Percentiles rank a stretch among this genome's conserved stretches.
These are phyloP conservation scores for Plantago major DNA, from an alignment of 257 asterid species.

Conservation along the genomic window DNA sequence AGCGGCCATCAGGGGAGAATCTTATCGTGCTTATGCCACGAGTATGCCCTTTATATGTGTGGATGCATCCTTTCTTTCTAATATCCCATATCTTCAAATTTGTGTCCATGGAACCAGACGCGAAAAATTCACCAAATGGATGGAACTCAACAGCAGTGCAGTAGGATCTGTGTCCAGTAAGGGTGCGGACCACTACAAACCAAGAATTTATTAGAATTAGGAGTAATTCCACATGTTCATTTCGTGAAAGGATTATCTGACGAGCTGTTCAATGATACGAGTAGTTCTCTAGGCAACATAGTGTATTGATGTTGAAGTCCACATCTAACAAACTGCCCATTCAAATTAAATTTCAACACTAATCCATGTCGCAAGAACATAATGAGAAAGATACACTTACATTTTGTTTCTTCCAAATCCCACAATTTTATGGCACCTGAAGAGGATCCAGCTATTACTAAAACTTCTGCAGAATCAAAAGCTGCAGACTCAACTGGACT, in stretches of 20 bases:
- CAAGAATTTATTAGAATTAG: conserved; percentile 41
- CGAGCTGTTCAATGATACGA: neutral
- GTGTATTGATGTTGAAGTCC: neutral
- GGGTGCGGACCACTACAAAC: conserved; percentile 93
- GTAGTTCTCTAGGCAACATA: too few species aligned
- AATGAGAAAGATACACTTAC: conserved; percentile 38
- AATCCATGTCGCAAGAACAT: conserved; percentile 2
- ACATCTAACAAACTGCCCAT: neutral
- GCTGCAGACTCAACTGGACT: conserved; percentile 94
- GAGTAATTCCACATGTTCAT: conserved; percentile 17
- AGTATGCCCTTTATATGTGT: conserved; percentile 94
- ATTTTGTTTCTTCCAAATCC: conserved; percentile 96
- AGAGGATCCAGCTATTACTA: conserved; percentile 93
- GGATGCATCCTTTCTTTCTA: conserved; percentile 97
- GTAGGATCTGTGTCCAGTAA: conserved; percentile 95
- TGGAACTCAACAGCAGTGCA: conserved; percentile 96
- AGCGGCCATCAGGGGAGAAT: conserved; percentile 98
- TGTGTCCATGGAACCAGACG: conserved; percentile 99
- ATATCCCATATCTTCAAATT: conserved; percentile 97
- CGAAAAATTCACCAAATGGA: conserved; percentile 98
- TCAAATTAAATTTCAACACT: conserved; percentile 10
- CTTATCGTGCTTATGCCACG: conserved; percentile 90
- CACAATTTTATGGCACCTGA: conserved; percentile 93
- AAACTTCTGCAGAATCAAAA: conserved; percentile 83
- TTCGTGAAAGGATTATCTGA: conserved; percentile 11